A percentile compares a stretch with the other conserved stretches of the same genome.
Conservation (phyloP, 2,329 filamentous ascomycete genomes). For the Paecilomyces dactylethromorphus region DNA sequence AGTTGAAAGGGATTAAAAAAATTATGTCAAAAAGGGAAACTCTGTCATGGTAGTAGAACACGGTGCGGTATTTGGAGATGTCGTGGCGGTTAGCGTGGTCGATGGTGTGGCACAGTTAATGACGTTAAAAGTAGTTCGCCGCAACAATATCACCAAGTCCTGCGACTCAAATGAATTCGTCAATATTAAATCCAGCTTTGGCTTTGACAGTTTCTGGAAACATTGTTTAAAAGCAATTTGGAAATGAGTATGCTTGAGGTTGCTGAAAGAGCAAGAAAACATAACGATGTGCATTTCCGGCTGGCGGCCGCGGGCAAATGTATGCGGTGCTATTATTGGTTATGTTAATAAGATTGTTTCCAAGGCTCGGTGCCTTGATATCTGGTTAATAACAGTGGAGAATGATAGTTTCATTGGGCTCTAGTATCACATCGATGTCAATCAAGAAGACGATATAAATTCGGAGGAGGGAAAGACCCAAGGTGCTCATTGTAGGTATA, state of each 20-base stretch:
- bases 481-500: slow-evolving; percentile 12
- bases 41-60: no score
- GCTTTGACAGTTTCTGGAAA: slow-evolving; percentile 17
- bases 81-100: no score
- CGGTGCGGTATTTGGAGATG: no score
- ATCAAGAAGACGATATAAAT: slow-evolving; percentile 18
- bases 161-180: slow-evolving; percentile 25
- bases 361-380: slow-evolving; percentile 2
- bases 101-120: background rate
- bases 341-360: background rate
- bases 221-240: slow-evolving; percentile 22
- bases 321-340: slow-evolving; percentile 12
- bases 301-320: slow-evolving; percentile 22
- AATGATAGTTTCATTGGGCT: slow-evolving; percentile 9
- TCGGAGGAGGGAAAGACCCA: slow-evolving; percentile 3
- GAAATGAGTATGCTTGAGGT: slow-evolving; percentile 18
- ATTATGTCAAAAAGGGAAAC: no score
- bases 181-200: slow-evolving; percentile 27
- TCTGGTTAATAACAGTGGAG: slow-evolving; percentile 22
- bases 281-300: slow-evolving; percentile 22
- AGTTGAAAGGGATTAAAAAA: no score
- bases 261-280: slow-evolving; percentile 24
- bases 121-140: slow-evolving; percentile 25
- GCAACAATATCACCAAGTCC: slow-evolving; percentile 23
- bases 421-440: slow-evolving; percentile 16